Base-by-base conservation (phyloP, 371 early-diverging fungal genomes). In the Mortierella sp. region DNA sequence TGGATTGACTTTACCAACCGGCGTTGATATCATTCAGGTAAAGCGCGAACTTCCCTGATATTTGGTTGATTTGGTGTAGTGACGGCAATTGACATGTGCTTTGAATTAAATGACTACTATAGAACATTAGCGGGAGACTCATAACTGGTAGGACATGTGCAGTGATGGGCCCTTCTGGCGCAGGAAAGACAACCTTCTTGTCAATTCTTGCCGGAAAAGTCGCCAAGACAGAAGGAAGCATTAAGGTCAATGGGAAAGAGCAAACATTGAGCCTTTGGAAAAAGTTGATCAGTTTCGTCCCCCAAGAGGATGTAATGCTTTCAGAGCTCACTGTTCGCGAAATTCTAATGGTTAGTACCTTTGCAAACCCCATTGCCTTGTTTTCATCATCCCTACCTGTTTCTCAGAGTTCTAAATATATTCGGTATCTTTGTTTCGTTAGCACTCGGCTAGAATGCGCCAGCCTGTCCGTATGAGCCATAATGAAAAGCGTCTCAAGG, bases 261-360 rank as follows among this genome's bases (percentile, higher is more conserved):
- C 86, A 87, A 43, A 87, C 88, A 26, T 84, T 93, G 20, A 77
- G 78, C 32, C 83, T 84, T 12, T 93, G 90, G 84, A 88, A 92
- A 72, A 94, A 93, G 75, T 76, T 92, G 51, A 87, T 93, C 47
- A 94, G 88, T 26, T 84, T 84, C 32, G 92, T 93, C 9, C 92
- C 92, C 0, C 93, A 92, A 70, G 91, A 91, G 51, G 93, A 93
- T 74, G 83, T 93, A 37, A 91, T 93, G 91, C 78, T 90, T 9
- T 66, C 88, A 9, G 89, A 91, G n/a, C 84, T 92, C 30, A 90
- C 91, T 5, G 92, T 91, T 52, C 81, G 86, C 12, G 86, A 91
- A 30, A 85, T 89, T 58, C 72, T 88, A 5, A 75, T 84, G 62
- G 72, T 80, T 66, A 32, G 55, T 45, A n/a, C n/a, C n/a, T n/a